Percentiles rank a stretch among this genome's conserved stretches.
phyloP scores from a whole-genome alignment of 164 flowering plant species.

The Warburgia ugandensis region DNA sequence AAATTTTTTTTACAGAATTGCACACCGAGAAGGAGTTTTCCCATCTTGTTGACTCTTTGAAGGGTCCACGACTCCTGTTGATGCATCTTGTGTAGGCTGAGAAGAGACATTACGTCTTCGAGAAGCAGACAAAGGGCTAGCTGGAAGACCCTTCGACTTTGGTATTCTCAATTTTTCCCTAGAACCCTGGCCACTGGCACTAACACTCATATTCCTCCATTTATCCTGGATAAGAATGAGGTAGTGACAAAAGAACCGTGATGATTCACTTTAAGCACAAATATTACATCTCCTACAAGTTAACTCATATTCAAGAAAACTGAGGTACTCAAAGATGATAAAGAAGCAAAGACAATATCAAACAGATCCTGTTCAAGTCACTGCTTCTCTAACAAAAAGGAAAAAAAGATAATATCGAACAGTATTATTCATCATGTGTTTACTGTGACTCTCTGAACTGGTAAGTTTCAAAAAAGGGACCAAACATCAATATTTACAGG shows the following conservation, averaged over 20 bases:
- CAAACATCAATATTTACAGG: too few relatives aligned
- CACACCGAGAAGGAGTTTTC: constrained; percentile 33
- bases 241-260: background rate
- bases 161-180: constrained; percentile 49
- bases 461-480: too few relatives aligned
- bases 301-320: background rate
- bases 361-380: too few relatives aligned
- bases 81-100: constrained; percentile 24
- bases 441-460: too few relatives aligned
- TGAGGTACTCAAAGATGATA: too few relatives aligned
- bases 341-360: too few relatives aligned
- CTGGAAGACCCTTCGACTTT: constrained; percentile 34
- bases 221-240: constrained; percentile 42
- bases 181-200: constrained; percentile 43
- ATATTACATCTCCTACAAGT: background rate
- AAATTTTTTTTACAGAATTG: background rate
- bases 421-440: too few relatives aligned
- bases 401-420: too few relatives aligned
- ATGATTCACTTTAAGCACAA: too few relatives aligned
- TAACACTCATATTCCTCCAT: constrained; percentile 78
- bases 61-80: constrained; percentile 21
- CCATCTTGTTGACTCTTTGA: constrained; percentile 28
- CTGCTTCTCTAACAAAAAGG: too few relatives aligned
- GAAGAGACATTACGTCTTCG: constrained; percentile 16
- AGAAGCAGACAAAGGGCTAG: constrained; percentile 20